These are phyloP conservation scores for Flaveria ramosissima DNA, from an alignment of 129 eudicot species.

Conservation along the genomic window DNA sequence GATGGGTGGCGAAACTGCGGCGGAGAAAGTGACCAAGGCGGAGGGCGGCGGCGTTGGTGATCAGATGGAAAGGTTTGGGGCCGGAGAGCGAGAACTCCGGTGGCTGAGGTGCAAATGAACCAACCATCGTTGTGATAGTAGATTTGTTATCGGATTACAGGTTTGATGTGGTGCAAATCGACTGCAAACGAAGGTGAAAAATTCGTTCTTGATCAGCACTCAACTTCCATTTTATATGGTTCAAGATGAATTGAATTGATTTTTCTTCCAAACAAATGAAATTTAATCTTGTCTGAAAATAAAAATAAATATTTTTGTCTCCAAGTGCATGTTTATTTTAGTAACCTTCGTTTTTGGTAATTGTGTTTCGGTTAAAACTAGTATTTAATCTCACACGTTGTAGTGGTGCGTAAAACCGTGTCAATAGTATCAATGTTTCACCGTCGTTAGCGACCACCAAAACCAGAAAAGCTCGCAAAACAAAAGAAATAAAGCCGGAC, in stretches of 20 bases:
- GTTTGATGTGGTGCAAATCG: constrained; percentile 1
- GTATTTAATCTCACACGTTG: too few relatives aligned
- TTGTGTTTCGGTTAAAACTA: too few relatives aligned
- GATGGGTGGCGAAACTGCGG: constrained; percentile 47
- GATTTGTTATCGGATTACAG: constrained; percentile 2
- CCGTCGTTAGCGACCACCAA: too few relatives aligned
- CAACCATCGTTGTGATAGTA: constrained; percentile 21
- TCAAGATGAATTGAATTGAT: background rate
- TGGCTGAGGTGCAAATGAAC: constrained; percentile 40
- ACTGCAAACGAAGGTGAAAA: background rate
- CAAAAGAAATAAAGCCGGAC: too few relatives aligned
- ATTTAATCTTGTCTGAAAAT: background rate
- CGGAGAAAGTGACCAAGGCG: constrained; percentile 56
- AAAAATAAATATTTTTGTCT: background rate
- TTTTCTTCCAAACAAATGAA: background rate
- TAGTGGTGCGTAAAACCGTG: too few relatives aligned
- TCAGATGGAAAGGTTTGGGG: constrained; percentile 53
- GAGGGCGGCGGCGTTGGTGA: constrained; percentile 68
- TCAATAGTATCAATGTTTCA: too few relatives aligned
- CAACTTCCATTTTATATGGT: constrained; percentile 1
- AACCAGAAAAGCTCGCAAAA: too few relatives aligned
- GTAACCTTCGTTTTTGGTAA: too few relatives aligned
- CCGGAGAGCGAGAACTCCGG: constrained; percentile 40
- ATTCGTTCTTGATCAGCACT: constrained; percentile 20
- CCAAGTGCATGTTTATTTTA: too few relatives aligned